Evolutionary conservation across 1,139 yeast species (phyloP).

Genomic region (Pneumocystis oryctolagi): DNA sequence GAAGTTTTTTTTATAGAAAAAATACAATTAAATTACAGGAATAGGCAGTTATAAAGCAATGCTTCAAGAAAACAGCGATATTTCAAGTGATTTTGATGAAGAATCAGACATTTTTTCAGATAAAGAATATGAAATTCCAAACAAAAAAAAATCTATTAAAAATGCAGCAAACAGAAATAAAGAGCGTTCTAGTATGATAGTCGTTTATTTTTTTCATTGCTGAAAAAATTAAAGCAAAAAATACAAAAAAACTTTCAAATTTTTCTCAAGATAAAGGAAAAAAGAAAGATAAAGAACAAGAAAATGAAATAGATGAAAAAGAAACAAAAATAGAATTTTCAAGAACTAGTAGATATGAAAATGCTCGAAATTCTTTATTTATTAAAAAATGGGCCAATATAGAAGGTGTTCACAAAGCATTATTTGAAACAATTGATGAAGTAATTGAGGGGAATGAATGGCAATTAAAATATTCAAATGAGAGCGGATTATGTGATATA

Average conservation of each 20-base stretch:
- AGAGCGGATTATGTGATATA: not conserved
- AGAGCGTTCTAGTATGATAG: not conserved
- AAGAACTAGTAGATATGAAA: not conserved
- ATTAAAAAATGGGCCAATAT: not conserved
- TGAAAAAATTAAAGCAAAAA: not conserved
- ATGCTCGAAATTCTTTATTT: not conserved
- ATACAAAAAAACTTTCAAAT: not conserved
- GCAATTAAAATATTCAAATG: not conserved
- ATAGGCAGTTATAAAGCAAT: not conserved
- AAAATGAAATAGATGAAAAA: not conserved
- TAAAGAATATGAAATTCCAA: not conserved
- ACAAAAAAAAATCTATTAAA: not conserved
- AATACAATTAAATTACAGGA: not conserved
- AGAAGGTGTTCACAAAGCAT: not conserved
- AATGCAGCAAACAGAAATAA: not conserved
- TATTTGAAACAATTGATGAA: not conserved
- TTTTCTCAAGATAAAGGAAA: not conserved
- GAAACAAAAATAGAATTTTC: no score
- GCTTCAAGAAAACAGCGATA: not conserved
- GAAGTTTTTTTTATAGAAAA: not conserved
- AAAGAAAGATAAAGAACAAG: not conserved
- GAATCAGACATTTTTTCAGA: not conserved
- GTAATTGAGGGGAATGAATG: not conserved
- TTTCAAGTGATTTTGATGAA: not conserved
- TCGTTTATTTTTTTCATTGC: not conserved